phyloP scores from a whole-genome alignment of 108 stramenopile species.

The Skeletonema potamos region DNA sequence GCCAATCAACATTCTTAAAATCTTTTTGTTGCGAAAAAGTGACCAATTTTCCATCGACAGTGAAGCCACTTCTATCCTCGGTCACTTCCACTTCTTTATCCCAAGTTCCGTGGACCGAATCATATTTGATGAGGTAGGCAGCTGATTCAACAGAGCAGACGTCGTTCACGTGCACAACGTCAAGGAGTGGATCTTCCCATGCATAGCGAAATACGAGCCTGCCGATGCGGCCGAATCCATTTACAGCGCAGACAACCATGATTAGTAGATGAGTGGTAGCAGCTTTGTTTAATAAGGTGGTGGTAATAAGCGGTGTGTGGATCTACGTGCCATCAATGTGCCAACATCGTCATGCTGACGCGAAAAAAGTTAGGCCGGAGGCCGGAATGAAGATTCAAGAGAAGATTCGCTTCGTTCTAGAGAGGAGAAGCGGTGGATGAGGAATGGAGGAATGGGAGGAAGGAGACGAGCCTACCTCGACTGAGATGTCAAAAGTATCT shows the following conservation, averaged over 20 bases:
- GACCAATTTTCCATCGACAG: slow-evolving; percentile 85
- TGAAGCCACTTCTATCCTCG: slow-evolving; percentile 70
- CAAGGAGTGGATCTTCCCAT: slow-evolving; percentile 83
- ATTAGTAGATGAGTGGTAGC: slow-evolving; percentile 13
- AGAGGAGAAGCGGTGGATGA: no score
- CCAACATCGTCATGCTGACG: no score
- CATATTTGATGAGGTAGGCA: slow-evolving; percentile 92
- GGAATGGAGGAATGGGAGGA: no score
- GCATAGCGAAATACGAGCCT: slow-evolving; percentile 89
- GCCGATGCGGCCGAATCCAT: slow-evolving; percentile 95
- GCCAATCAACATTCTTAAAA: slow-evolving; percentile 78
- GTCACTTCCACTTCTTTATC: slow-evolving; percentile 67
- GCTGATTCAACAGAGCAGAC: slow-evolving; percentile 82
- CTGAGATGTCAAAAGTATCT: no score
- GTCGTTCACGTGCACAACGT: slow-evolving; percentile 94
- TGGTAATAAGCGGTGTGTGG: neutral
- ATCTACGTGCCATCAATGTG: no score
- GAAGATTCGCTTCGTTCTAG: no score
- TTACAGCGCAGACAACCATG: slow-evolving; percentile 84
- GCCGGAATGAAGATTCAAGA: no score
- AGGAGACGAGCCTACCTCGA: no score
- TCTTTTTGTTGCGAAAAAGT: slow-evolving; percentile 73
- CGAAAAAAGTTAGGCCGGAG: no score
- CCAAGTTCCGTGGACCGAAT: slow-evolving; percentile 96
- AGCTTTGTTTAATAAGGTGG: neutral